Base-by-base conservation (phyloP, 208 protist genomes). In the Zelonia costaricensis region DNA sequence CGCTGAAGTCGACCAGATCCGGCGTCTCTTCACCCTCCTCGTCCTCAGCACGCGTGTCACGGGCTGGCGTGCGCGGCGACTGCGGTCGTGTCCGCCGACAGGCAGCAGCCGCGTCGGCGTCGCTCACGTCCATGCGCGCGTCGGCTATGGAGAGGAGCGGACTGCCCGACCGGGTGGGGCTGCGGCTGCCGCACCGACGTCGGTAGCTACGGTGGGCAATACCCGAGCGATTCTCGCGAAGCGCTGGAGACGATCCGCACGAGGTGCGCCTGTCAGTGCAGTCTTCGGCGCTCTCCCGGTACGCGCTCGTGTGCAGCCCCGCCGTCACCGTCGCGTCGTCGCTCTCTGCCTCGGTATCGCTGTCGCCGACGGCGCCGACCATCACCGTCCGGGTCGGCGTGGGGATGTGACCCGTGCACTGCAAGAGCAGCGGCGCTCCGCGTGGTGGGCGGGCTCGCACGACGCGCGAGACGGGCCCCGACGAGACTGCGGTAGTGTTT, bases 1-100 rank as follows among this genome's bases (percentile, higher is more conserved):
- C 52, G 38, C 66, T 73, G 44, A 73, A 73, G 12, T 73, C 42
- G 22, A 73, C 52, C 38, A 73, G 22, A 16, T 66, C 52, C 10
- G 59, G 66, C 10, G 46, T 27, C 23, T 49, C 44, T 16, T 36
- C 0, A 4, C 23, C 39, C 31, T 18, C 48, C 20, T 43, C 46
- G 40, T 56, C 51, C 23, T 30, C 20, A n/a, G n/a, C n/a, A 15
- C 22, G 16, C 23, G 15, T 33, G 12, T 43, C 23, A 5, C 33
- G 13, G 0, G 20, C 33, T 12, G 10, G 7, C 23, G 12, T 38
- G 18, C 28, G 31, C 22, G 40, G 52, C n/a, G 23, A 7, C 20
- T 57, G 13, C 36, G 35, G 33, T 1, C n/a, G 8, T 1, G 43
- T 23, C 9, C 43, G 27, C 30, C 16, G 49, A 22, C n/a, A 28